Percentiles rank a stretch among this genome's conserved stretches.
Evolutionary conservation across 176 grass and related monocot genomes (phyloP).

Genomic region (Aegilops bicornis): DNA sequence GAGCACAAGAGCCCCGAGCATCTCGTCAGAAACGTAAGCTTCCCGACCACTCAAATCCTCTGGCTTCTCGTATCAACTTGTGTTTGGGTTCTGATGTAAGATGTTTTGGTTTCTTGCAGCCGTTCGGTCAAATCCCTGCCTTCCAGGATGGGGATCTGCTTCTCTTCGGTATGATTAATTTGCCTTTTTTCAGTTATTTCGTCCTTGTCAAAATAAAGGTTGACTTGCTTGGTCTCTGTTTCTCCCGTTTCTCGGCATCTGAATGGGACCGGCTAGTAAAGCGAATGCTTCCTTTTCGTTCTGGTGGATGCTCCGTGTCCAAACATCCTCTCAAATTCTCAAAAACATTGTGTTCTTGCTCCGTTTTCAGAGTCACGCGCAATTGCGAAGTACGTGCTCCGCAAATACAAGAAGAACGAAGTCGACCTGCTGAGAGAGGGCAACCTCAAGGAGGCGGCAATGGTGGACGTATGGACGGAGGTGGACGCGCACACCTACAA

Average conservation of each 20-base stretch:
- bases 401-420: neutral
- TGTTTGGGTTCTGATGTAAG: no score
- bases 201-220: no score
- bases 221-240: no score
- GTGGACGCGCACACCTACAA: neutral
- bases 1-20: conserved; percentile 32
- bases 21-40: conserved; percentile 44
- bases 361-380: neutral
- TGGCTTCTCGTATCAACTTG: neutral
- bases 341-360: neutral
- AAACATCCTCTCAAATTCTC: no score
- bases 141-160: neutral
- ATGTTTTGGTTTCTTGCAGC: neutral
- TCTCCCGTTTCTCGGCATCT: no score
- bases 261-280: no score
- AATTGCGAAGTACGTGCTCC: neutral
- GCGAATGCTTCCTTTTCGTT: no score
- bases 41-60: neutral
- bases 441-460: neutral
- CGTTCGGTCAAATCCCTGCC: neutral
- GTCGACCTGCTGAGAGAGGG: neutral
- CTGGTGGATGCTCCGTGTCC: no score
- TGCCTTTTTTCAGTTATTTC: neutral
- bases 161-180: neutral
- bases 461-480: neutral